Base-by-base conservation (phyloP, 228 moss, liverwort and hornwort species). In the Sphagnum magellanicum region DNA sequence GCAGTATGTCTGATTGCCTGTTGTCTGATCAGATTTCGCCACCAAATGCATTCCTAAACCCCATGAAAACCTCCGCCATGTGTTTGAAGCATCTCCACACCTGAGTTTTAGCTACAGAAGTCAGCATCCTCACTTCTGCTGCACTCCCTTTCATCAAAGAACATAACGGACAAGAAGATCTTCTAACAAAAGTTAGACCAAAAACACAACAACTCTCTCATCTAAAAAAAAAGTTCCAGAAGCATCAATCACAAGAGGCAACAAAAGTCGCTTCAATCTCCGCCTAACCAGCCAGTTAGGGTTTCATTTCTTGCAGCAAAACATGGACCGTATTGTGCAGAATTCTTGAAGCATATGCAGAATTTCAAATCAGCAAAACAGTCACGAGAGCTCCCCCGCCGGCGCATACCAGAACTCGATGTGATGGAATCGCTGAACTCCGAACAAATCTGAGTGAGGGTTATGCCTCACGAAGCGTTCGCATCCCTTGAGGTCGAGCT, bases 41-140 rank as follows among this genome's bases (percentile, higher is more conserved):
- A 98, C 93, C 1, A 92, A 83, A 65, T 83, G 88, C 97, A 98
- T 92, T 8, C 97, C 97, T 70, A 98, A 77, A 52, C 97, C 97
- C 97, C 97, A 98, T 5, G 91, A 73, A 68, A 98, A 98, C 68
- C 97, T 87, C 15, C 93, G 83, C 90, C 91, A 98, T 0, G 93
- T 89, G 71, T 98, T 98, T 32, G 87, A 81, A 48, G 97, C 97
- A 75, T 98, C 97, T 16, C 93, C 97, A 58, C 97, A 92, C 82
- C 82, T 86, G 55, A 55, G 4, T 8, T 55, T 55, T 32, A 32
- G 32, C 32, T 3, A 32, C 32, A 32, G 32, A 2, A 32, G 32
- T 32, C 32, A 32, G 32, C 32, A 32, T 32, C 32, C 32, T 32
- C 32, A 32, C 32, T 32, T 32, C 32, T 32, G 32, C 32, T 32